Evolutionary conservation across 208 protist species (phyloP).

Genomic region (Naegleria gruberi): DNA sequence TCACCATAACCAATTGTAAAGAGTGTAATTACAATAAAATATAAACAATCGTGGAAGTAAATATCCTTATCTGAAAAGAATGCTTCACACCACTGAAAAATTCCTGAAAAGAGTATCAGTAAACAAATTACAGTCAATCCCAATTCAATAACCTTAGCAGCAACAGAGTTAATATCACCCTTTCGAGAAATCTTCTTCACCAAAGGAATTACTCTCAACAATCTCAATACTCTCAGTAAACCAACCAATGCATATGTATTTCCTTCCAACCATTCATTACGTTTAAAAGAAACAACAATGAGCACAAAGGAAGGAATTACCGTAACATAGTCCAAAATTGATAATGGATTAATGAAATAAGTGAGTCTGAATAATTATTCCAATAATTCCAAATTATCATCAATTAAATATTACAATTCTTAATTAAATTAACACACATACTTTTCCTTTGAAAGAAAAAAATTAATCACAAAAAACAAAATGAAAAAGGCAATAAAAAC

Average conservation of each 20-base stretch:
- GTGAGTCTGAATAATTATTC: background rate
- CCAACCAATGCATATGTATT: background rate
- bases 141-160: background rate
- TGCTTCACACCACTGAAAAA: background rate
- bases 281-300: background rate
- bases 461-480: background rate
- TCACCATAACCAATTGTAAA: constrained; percentile 12
- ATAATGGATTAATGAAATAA: background rate
- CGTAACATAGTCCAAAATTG: background rate
- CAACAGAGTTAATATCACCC: background rate
- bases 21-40: background rate
- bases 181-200: background rate
- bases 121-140: background rate
- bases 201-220: background rate
- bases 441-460: background rate
- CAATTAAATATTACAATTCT: too few relatives aligned
- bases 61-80: background rate
- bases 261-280: background rate
- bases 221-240: background rate
- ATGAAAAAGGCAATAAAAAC: background rate
- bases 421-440: background rate
- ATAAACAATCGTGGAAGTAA: background rate
- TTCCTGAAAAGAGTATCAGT: background rate
- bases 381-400: too few relatives aligned
- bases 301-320: background rate